Conservation (phyloP, 2,329 filamentous ascomycete genomes). For the Neonectria magnoliae region DNA sequence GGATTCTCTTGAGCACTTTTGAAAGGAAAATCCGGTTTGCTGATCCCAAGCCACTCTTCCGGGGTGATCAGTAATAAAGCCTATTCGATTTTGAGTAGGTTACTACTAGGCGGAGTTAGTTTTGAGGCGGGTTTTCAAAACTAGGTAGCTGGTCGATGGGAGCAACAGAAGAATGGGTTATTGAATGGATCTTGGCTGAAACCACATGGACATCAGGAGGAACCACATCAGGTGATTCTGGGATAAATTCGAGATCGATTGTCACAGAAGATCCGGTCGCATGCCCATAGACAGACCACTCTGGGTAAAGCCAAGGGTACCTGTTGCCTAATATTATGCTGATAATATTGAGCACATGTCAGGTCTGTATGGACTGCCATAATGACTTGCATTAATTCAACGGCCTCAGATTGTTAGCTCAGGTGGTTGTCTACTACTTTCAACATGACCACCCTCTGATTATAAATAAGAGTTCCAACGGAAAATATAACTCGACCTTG, state of each 20-base stretch:
- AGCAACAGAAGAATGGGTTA: not conserved
- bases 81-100: slow-evolving; percentile 1
- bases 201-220: not conserved
- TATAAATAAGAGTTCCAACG: not conserved
- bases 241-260: slow-evolving; percentile 5
- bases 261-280: not conserved
- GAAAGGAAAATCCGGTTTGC: not conserved
- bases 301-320: not conserved
- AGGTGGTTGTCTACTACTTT: not conserved
- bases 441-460: no score
- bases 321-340: not conserved
- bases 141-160: not conserved
- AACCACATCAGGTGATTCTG: not conserved
- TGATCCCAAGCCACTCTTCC: not conserved
- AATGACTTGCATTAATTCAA: not conserved
- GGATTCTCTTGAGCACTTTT: not conserved
- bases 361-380: not conserved
- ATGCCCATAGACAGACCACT: not conserved
- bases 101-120: not conserved
- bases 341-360: not conserved
- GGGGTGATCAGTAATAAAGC: not conserved
- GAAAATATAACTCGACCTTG: not conserved
- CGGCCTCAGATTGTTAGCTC: not conserved
- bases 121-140: not conserved
- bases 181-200: not conserved